Base-by-base conservation (phyloP, 2,329 filamentous ascomycete species). In the Hymenoscyphus repandus region DNA sequence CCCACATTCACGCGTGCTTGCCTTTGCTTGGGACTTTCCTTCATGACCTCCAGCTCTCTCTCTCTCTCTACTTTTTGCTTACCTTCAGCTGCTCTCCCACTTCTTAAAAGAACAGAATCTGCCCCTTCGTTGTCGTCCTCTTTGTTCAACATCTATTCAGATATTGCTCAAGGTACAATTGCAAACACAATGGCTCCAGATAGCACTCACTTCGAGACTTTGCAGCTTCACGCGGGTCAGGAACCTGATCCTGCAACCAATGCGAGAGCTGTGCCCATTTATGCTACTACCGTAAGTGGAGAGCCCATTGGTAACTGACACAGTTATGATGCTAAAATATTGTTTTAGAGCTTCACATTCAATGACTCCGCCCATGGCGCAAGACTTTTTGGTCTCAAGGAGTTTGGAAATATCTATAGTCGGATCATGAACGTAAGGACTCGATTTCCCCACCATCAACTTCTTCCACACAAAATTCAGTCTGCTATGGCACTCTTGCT, bases 291-390 rank as follows among this genome's bases (percentile, higher is more conserved):
- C n/a, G 83, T 80, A 68, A 42, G 47, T 53, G 22, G 20, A 31
- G 22, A 22, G 9, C 39, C 45, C 22, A 30, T 38, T 37, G 13
- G 31, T 7, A 20, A 13, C 36, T 6, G n/a, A 9, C 12, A 15
- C 2, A 5, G n/a, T 11, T 17, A 10, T n/a, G 33, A 13, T 15
- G 32, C 33, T 46, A 11, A 46, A 12, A 22, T 2, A 15, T 2
- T 0, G 5, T 12, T 47, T 15, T 59, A 90, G 86, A 96, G 90
- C 64, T 99, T 77, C 71, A 83, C 82, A 47, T 99, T 99, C 80
- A 86, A 97, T 80, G 89, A 97, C 74, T 96, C 90, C 46, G 92
- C 90, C 45, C 93, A 97, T 66, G 93, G 90, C 55, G 93, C 93
- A 50, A 85, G 90, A 69, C 85, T 99, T 38, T 99, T 99, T 68